Evolutionary conservation across 2,329 filamentous ascomycete genomes (phyloP).

Genomic region (Paracorniculantispora psalliotae): DNA sequence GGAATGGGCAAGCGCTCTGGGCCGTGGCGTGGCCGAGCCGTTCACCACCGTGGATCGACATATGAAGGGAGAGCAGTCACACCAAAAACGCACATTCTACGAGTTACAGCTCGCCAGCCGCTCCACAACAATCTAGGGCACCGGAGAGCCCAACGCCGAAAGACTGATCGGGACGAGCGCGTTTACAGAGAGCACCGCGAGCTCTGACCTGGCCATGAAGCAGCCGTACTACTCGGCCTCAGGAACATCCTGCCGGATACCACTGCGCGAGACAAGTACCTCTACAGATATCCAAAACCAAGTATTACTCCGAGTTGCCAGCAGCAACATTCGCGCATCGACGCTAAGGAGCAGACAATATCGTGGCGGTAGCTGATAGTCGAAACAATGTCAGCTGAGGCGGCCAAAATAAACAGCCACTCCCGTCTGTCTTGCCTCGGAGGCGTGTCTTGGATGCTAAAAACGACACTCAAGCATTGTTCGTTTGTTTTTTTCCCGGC

Average conservation of each 20-base stretch:
- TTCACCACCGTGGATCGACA: no score
- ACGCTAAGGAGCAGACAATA: background rate
- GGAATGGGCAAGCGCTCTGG: background rate
- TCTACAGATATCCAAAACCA: background rate
- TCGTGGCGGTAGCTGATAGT: background rate
- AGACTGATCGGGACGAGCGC: no score
- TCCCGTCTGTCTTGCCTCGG: background rate
- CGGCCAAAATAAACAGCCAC: background rate
- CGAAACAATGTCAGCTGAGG: background rate
- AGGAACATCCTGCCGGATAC: background rate
- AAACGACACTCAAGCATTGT: background rate
- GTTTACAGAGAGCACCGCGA: background rate
- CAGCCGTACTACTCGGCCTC: background rate
- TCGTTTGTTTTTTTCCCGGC: background rate
- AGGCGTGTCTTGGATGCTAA: background rate
- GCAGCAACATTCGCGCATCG: background rate
- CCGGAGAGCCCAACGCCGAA: no score
- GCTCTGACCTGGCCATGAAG: background rate
- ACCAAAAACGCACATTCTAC: no score
- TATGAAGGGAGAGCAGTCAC: no score
- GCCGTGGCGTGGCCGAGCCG: background rate
- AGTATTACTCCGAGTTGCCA: background rate
- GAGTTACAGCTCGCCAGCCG: no score
- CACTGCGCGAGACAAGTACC: background rate
- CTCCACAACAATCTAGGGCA: no score